Evolutionary conservation across 345 rosid genomes (phyloP).

Genomic region (Reutealis trisperma): DNA sequence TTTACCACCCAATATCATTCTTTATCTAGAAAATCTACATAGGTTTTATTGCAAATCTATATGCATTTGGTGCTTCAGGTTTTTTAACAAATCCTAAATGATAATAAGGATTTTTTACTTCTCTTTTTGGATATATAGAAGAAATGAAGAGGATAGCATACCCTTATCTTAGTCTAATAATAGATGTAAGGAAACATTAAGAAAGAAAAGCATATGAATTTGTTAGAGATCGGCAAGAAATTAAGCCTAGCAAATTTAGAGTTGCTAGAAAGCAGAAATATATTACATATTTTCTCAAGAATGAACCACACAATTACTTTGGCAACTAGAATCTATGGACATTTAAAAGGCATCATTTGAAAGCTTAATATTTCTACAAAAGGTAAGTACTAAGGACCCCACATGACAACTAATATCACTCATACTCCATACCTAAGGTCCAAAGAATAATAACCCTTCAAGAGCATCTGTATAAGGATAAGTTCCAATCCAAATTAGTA

Average conservation of each 20-base stretch:
- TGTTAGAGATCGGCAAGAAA: background rate
- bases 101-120: background rate
- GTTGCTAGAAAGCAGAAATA: background rate
- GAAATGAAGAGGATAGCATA: background rate
- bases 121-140: background rate
- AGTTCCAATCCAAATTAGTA: no score
- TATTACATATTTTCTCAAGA: background rate
- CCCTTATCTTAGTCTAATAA: background rate
- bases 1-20: no score
- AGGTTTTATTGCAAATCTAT: background rate
- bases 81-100: background rate
- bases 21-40: no score
- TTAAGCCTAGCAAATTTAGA: background rate
- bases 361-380: no score
- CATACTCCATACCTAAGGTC: background rate
- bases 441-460: background rate
- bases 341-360: background rate
- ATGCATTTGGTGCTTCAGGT: background rate
- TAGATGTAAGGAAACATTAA: background rate
- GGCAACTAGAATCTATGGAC: background rate
- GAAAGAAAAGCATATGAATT: background rate
- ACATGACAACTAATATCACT: no score
- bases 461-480: background rate
- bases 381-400: no score
- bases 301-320: background rate